Evolutionary conservation across 306 rosid genomes (phyloP), one percentile per base, ranked within the genome.

Genomic region (Lathyrus sativus): DNA sequence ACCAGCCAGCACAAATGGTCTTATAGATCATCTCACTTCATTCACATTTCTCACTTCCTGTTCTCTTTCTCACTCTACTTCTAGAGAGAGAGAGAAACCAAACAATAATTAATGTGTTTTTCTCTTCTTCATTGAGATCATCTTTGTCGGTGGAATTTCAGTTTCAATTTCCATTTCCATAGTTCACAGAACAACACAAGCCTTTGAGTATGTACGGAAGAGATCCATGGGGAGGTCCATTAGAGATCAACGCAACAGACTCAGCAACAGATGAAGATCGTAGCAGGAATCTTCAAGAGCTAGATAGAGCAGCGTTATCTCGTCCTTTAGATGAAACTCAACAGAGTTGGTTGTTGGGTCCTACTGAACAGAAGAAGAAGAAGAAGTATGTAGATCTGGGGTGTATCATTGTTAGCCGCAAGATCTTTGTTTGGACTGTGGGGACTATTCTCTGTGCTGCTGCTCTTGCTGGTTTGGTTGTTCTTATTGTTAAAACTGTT

Each of bases 151-250:
- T 75, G 69, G 4, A 35, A 35, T 35, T 33, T 33, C 38, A 0
- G 6, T 33, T 33, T 33, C 38, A 1, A 33, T 33, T 35, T 35
- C 39, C 39, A 35, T 35, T 7, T 35, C 2, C 39, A 56, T 6
- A 4, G 10, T 10, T 14, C 2, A 2, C 31, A 54, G 1, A 48
- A 4, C 24, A 10, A 9, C 24, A 19, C 18, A 33, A 72, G 9
- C 39, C 9, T 35, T 7, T 24, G 57, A 85, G 80, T 11, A 89
- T 93, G 97, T 90, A 88, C 85, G 97, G 96, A 0, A 81, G 99
- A 76, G 97, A 95, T 82, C 97, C 99, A 0, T 95, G 99, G 99
- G 99, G 99, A 2, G 97, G 97, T 0, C 97, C 99, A 7, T 57
- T 95, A 62, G 99, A 95, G 87, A 90, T 95, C n/a, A 83, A 93